Conservation (phyloP, 2,329 filamentous ascomycete species). For the Scortechinia acanthostroma region DNA sequence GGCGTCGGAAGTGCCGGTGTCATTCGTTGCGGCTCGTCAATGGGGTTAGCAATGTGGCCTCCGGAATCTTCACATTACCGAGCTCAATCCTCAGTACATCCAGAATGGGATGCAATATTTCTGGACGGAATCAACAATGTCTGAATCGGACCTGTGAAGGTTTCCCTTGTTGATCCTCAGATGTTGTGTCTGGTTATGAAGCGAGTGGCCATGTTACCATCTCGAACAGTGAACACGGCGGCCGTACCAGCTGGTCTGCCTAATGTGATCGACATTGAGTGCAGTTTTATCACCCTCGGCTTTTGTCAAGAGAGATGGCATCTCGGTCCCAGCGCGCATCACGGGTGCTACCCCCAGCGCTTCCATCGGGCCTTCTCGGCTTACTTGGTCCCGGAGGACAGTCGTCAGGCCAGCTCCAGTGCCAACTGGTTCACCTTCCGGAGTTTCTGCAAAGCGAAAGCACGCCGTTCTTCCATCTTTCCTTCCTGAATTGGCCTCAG, state of each 20-base stretch:
- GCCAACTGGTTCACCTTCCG: no score
- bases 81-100: conserved; percentile 28
- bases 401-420: no score
- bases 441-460: no score
- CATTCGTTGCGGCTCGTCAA: conserved; percentile 23
- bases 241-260: conserved; percentile 12
- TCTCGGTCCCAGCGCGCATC: no score
- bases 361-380: no score
- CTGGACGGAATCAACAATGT: conserved; percentile 16
- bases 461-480: no score
- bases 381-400: no score
- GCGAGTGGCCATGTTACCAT: conserved; percentile 18
- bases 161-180: conserved; percentile 29
- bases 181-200: conserved; percentile 26
- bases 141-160: conserved; percentile 25
- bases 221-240: conserved; percentile 28
- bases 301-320: no score
- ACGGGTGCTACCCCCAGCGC: no score
- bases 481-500: no score
- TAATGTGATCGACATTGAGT: no score
- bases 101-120: conserved; percentile 30
- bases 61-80: conserved; percentile 26
- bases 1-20: conserved; percentile 25
- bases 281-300: no score
- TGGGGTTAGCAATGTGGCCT: conserved; percentile 23